Base-by-base conservation (phyloP, 495 filamentous ascomycete species). In the Trichocladium uniseriatum region DNA sequence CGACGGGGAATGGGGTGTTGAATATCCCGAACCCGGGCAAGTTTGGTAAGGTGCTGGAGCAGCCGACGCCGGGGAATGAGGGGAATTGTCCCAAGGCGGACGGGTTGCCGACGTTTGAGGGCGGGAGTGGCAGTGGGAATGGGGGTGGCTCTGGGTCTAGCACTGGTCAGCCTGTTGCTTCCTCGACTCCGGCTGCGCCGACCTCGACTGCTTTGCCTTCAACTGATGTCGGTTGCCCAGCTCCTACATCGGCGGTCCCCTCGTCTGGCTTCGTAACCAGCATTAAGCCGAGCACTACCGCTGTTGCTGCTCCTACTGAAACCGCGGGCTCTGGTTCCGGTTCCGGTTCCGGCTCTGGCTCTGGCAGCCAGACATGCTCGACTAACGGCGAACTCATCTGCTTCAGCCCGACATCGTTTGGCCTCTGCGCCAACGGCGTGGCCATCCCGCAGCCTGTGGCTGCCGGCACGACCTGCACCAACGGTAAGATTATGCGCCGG, bases 21-120 rank as follows among this genome's bases (percentile, higher is more conserved):
- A 63, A 65, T 24, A 59, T 61, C 15, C 59, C 63, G 22, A 59
- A 64, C 42, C 62, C 63, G 0, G 59, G 64, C n/a, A 45, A 50
- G 16, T 56, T 45, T 11, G 59, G 60, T 7, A 21, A 44, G 18
- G 38, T 54, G 10, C 55, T 60, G 11, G 57, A 60, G 45, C 43
- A 55, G 32, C 60, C 60, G 0, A 21, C 44, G 11, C 15, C 65
- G 6, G 68, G 66, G 19, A 67, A 69, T 1, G 73, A 74, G 18
- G 78, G 75, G 41, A 54, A 67, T 13, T 94, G 84, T 81, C 87
- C 52, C 24, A 64, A 71, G 29, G 63, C 51, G 1, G 51, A 57
- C 16, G 51, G 49, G 9, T 11, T 54, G 18, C 55, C 59, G 1
- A 20, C 19, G 5, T 59, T 56, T 50, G 52, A 53, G 38, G 43